Conservation (phyloP, 2,329 filamentous ascomycete genomes). For the Pseudonectria buxi region DNA sequence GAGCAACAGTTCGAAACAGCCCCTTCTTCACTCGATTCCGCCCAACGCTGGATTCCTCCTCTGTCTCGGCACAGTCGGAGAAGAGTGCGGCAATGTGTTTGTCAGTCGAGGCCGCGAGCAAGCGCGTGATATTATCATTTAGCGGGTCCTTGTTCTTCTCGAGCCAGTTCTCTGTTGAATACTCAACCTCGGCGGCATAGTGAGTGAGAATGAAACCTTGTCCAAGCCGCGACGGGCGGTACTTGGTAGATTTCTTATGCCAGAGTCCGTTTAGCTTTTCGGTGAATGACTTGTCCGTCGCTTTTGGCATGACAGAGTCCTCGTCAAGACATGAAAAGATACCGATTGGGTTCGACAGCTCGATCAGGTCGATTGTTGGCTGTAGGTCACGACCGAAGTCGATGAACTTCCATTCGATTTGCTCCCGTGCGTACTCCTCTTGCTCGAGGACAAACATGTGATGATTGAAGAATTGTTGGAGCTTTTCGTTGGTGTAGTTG, state of each 20-base stretch:
- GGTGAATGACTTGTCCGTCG: constrained; percentile 92
- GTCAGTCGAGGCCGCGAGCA: constrained; percentile 76
- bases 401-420: constrained; percentile 99
- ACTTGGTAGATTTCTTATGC: constrained; percentile 94
- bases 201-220: constrained; percentile 96
- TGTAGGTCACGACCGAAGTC: constrained; percentile 97
- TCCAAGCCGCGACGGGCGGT: constrained; percentile 76
- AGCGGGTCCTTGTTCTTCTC: constrained; percentile 99
- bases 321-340: constrained; percentile 98
- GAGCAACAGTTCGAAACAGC: constrained; percentile 91
- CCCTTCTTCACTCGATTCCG: constrained; percentile 90
- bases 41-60: constrained; percentile 63
- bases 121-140: constrained; percentile 90
- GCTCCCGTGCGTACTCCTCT: constrained; percentile 93
- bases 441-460: constrained; percentile 99
- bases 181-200: constrained; percentile 96
- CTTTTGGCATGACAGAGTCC: constrained; percentile 98
- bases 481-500: constrained; percentile 99
- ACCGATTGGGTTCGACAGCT: constrained; percentile 92
- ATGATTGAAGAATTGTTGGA: constrained; percentile 99
- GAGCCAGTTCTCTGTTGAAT: constrained; percentile 88
- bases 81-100: constrained; percentile 81
- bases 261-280: constrained; percentile 96
- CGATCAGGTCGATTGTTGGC: constrained; percentile 95
- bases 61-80: constrained; percentile 74